Evolutionary conservation across 768 basidiomycete genomes (phyloP).

Genomic region (Chiua virens): DNA sequence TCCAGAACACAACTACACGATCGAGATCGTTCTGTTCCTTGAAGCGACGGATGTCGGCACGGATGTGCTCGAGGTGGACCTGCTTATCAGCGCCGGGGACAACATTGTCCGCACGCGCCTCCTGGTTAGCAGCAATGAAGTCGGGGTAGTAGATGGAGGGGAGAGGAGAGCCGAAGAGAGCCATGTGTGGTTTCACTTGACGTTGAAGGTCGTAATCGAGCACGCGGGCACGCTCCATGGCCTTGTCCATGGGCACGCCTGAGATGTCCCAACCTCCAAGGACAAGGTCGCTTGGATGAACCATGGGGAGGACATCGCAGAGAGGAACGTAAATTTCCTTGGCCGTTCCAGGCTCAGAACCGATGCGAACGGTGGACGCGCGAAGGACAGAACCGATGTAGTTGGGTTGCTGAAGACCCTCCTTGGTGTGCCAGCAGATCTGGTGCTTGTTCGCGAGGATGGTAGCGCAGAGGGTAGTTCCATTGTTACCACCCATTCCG

Average conservation of each 20-base stretch:
- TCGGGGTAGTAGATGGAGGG: slow-evolving; percentile 97
- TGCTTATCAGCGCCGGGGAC: slow-evolving; percentile 86
- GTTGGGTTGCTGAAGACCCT: slow-evolving; percentile 90
- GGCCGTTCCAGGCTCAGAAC: slow-evolving; percentile 72
- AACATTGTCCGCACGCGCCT: slow-evolving; percentile 92
- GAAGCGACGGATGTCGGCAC: slow-evolving; percentile 92
- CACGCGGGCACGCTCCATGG: slow-evolving; percentile 92
- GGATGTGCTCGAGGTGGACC: slow-evolving; percentile 87
- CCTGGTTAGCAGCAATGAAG: slow-evolving; percentile 98
- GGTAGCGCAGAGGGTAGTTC: slow-evolving; percentile 89
- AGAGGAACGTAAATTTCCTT: slow-evolving; percentile 93
- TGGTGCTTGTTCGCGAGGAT: slow-evolving; percentile 95
- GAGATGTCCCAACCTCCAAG: slow-evolving; percentile 99
- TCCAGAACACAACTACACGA: slow-evolving; percentile 95
- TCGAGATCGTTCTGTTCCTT: slow-evolving; percentile 82
- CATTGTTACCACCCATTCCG: slow-evolving; percentile 97
- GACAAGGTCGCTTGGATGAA: slow-evolving; percentile 96
- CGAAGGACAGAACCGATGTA: slow-evolving; percentile 97
- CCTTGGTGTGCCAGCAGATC: slow-evolving; percentile 93
- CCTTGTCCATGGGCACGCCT: slow-evolving; percentile 76
- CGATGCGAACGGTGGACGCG: slow-evolving; percentile 92
- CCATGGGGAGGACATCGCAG: slow-evolving; percentile 93
- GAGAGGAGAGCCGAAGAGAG: slow-evolving; percentile 74
- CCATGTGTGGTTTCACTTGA: slow-evolving; percentile 88
- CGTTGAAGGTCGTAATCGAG: slow-evolving; percentile 97